These are phyloP conservation scores for Mycena vitilis DNA, from an alignment of 768 basidiomycete genomes.

Conservation along the genomic window DNA sequence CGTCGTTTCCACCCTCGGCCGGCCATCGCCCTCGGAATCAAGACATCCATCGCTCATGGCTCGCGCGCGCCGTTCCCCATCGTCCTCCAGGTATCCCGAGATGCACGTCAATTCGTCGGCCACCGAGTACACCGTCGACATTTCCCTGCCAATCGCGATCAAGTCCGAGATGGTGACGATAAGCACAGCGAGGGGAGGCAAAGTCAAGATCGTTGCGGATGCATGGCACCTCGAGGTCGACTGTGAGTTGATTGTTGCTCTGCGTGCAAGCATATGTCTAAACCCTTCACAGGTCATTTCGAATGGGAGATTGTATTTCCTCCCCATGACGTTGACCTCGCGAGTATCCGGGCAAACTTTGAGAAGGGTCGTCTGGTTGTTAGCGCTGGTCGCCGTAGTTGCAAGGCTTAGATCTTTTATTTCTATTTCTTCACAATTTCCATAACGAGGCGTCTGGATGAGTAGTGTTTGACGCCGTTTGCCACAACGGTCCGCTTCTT, in stretches of 20 bases:
- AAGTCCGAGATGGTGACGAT: slow-evolving; percentile 75
- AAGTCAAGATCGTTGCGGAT: slow-evolving; percentile 67
- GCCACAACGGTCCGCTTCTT: background rate
- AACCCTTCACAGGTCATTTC: slow-evolving; percentile 59
- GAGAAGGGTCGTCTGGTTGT: slow-evolving; percentile 61
- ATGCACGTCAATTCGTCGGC: slow-evolving; percentile 58
- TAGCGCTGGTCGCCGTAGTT: slow-evolving; percentile 41
- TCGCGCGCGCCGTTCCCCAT: slow-evolving; percentile 44
- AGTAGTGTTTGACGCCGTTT: slow-evolving; percentile 26
- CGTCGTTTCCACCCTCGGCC: slow-evolving; percentile 26
- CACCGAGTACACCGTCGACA: slow-evolving; percentile 56
- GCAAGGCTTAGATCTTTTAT: slow-evolving; percentile 5
- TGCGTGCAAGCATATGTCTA: slow-evolving; percentile 9
- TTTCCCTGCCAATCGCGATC: slow-evolving; percentile 58
- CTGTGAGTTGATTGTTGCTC: slow-evolving; percentile 55
- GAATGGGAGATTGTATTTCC: slow-evolving; percentile 71
- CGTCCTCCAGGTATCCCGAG: slow-evolving; percentile 50
- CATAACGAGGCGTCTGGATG: slow-evolving; percentile 14
- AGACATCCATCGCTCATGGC: slow-evolving; percentile 42
- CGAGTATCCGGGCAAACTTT: slow-evolving; percentile 62
- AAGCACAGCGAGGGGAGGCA: slow-evolving; percentile 68
- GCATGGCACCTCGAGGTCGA: slow-evolving; percentile 71
- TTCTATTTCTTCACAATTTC: slow-evolving; percentile 5
- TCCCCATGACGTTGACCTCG: slow-evolving; percentile 66
- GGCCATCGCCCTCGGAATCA: slow-evolving; percentile 21